A percentile compares a stretch with the other conserved stretches of the same genome.
phyloP scores from a whole-genome alignment of 2,329 filamentous ascomycete species.

The Xylariaceae sp. region DNA sequence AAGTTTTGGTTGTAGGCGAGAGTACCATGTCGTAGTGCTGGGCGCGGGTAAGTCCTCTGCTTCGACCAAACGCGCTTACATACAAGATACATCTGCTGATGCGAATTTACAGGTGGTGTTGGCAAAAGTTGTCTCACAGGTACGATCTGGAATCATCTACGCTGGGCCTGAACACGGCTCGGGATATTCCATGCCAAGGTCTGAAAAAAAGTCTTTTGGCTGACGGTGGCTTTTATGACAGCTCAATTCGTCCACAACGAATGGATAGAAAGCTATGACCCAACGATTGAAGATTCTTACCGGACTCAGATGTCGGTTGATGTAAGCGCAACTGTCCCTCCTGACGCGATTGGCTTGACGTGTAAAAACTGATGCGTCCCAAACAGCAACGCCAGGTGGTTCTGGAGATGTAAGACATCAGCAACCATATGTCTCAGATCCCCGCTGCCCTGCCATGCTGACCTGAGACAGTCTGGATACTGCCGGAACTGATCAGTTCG shows the following conservation, averaged over 20 bases:
- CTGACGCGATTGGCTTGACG: constrained; percentile 13
- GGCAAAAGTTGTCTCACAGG: constrained; percentile 91
- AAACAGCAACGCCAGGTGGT: constrained; percentile 79
- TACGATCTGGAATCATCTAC: constrained; percentile 37
- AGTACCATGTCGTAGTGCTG: constrained; percentile 80
- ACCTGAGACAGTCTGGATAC: constrained; percentile 68
- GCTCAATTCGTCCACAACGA: constrained; percentile 93
- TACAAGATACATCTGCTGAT: constrained; percentile 12
- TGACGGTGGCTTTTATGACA: constrained; percentile 36
- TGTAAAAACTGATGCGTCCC: constrained; percentile 33
- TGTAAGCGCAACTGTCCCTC: constrained; percentile 53
- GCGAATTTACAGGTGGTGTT: constrained; percentile 64
- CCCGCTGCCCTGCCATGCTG: constrained; percentile 24
- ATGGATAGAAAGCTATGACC: constrained; percentile 86
- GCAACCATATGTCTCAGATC: constrained; percentile 19
- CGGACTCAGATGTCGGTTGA: constrained; percentile 76
- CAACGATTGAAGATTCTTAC: constrained; percentile 76
- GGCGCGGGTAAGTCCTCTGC: constrained; percentile 62
- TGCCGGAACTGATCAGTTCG: constrained; percentile 89
- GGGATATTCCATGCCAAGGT: not conserved
- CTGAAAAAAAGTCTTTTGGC: constrained; percentile 10
- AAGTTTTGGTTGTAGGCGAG: constrained; percentile 51
- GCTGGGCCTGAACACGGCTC: constrained; percentile 4
- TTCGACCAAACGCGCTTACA: not conserved
- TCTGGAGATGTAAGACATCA: constrained; percentile 72